These are phyloP conservation scores for Plasmodium blacklocki DNA, from an alignment of 169 alveolate genomes.

Conservation along the genomic window DNA sequence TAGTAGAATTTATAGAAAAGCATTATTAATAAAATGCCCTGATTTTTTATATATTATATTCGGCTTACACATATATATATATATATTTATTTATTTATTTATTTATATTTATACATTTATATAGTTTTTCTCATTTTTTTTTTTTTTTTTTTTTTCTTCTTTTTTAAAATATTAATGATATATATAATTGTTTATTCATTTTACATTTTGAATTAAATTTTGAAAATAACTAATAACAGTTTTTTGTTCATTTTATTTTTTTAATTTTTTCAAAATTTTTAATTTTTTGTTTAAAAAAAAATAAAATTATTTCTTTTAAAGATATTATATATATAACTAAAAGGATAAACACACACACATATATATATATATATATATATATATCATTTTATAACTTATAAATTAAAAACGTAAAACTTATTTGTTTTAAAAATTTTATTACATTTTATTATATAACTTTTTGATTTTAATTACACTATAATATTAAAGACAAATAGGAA, in stretches of 20 bases:
- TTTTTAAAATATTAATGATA: not conserved
- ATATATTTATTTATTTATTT: too few species aligned
- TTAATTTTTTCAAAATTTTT: conserved; percentile 11
- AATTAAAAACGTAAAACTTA: too few species aligned
- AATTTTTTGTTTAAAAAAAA: not conserved
- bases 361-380: too few species aligned
- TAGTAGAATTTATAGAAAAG: conserved; percentile 42
- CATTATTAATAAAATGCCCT: conserved; percentile 5
- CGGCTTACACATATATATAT: too few species aligned
- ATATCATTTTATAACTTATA: too few species aligned
- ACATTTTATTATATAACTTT: too few species aligned
- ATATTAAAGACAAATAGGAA: too few species aligned
- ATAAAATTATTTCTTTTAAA: not conserved
- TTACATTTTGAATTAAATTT: not conserved
- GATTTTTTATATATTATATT: too few species aligned
- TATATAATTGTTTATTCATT: conserved; percentile 7
- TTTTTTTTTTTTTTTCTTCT: conserved; percentile 6
- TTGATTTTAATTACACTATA: too few species aligned
- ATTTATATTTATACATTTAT: conserved; percentile 3
- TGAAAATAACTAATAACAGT: conserved; percentile 1
- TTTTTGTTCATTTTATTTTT: conserved; percentile 2
- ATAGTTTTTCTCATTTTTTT: not conserved
- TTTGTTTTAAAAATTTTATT: too few species aligned
- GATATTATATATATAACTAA: too few species aligned
- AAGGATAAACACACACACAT: too few species aligned